Conservation (phyloP, 1,284 basidiomycete genomes). For the Spongiforma sp. region DNA sequence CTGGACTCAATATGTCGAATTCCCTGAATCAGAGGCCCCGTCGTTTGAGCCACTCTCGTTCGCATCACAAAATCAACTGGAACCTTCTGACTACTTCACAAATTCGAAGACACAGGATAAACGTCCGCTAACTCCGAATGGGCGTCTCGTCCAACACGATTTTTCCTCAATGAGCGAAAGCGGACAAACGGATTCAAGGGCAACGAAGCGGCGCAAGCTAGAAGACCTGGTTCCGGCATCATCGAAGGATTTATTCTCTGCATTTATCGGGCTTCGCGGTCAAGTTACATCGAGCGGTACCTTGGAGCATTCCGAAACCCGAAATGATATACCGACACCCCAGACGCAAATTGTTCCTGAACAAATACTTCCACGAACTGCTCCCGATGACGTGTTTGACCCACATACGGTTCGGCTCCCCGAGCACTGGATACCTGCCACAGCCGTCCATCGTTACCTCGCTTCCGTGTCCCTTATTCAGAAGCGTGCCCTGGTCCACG, state of each 20-base stretch:
- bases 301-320: slow-evolving; percentile 23
- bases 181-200: slow-evolving; percentile 7
- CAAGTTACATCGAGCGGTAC: slow-evolving; percentile 16
- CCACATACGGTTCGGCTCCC: slow-evolving; percentile 54
- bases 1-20: slow-evolving; percentile 32
- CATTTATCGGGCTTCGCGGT: slow-evolving; percentile 32
- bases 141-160: slow-evolving; percentile 1
- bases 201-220: slow-evolving; percentile 33
- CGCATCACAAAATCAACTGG: slow-evolving; percentile 23
- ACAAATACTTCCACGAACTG: slow-evolving; percentile 22
- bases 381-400: slow-evolving; percentile 53
- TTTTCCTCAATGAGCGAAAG: slow-evolving; percentile 2
- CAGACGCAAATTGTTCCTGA: slow-evolving; percentile 12
- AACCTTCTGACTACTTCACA: slow-evolving; percentile 6
- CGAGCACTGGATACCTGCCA: slow-evolving; percentile 37
- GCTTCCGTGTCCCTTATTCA: slow-evolving; percentile 71
- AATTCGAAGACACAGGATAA: slow-evolving; percentile 8
- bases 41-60: slow-evolving; percentile 35
- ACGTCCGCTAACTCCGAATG: slow-evolving; percentile 10
- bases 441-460: slow-evolving; percentile 64
- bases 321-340: slow-evolving; percentile 25
- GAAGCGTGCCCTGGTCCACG: slow-evolving; percentile 59
- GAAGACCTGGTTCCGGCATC: slow-evolving; percentile 32
- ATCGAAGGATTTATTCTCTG: slow-evolving; percentile 32
- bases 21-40: slow-evolving; percentile 23